phyloP scores from a whole-genome alignment of 441 rosid species.

The Viola pubescens region DNA sequence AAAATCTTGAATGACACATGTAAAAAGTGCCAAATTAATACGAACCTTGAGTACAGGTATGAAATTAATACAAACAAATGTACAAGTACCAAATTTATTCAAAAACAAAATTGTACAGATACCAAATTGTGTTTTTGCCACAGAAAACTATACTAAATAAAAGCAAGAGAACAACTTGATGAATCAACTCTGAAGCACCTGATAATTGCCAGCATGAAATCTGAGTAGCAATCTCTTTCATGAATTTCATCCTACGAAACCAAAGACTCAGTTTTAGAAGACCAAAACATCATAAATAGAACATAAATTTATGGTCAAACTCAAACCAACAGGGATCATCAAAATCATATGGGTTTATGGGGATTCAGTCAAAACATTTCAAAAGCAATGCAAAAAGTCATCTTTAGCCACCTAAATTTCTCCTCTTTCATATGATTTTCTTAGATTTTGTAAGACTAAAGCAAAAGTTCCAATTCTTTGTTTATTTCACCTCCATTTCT shows the following conservation, averaged over 20 bases:
- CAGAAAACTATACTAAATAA: too few relatives aligned
- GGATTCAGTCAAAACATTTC: background rate
- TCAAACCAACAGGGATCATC: background rate
- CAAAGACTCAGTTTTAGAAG: conserved; percentile 18
- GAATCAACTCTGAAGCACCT: conserved; percentile 42
- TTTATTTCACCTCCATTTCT: background rate
- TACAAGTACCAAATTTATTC: too few relatives aligned
- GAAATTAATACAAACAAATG: too few relatives aligned
- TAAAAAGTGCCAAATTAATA: too few relatives aligned
- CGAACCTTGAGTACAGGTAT: too few relatives aligned
- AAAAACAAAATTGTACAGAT: too few relatives aligned
- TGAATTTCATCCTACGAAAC: conserved; percentile 86
- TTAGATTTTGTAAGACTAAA: background rate
- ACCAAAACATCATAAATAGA: conserved; percentile 5
- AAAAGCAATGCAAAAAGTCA: background rate
- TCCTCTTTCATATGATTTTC: background rate
- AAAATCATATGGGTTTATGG: conserved; percentile 1
- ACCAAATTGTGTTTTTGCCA: too few relatives aligned
- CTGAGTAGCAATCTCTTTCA: conserved; percentile 93
- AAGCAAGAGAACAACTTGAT: background rate
- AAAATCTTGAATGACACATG: too few relatives aligned
- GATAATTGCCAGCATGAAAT: conserved; percentile 82
- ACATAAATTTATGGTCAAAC: background rate
- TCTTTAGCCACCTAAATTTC: background rate
- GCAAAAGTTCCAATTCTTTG: background rate